phyloP scores from a whole-genome alignment of 1,139 yeast species.

The Lodderomyces oxycetoniae region DNA sequence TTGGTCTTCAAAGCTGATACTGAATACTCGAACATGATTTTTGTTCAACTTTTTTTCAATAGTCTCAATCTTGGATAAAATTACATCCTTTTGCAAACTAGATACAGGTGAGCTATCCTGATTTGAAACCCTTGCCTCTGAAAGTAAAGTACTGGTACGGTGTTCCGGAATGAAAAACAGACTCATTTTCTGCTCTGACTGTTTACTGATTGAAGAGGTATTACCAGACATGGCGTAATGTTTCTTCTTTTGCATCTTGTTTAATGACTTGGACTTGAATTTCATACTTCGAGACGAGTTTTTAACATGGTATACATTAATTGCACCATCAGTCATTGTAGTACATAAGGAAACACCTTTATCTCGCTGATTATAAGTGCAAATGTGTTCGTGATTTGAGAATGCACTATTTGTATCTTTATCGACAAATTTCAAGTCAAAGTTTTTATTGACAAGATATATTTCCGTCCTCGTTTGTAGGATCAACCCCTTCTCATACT shows the following conservation, averaged over 20 bases:
- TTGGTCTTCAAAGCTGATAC: conserved; percentile 45
- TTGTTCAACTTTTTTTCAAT: conserved; percentile 15
- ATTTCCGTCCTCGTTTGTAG: conserved; percentile 42
- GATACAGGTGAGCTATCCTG: conserved; percentile 29
- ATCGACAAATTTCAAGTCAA: conserved; percentile 6
- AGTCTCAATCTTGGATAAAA: conserved; percentile 54
- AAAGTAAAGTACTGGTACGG: conserved; percentile 48
- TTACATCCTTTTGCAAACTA: conserved; percentile 56
- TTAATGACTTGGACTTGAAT: conserved; percentile 6
- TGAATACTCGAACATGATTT: conserved; percentile 37
- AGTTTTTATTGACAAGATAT: conserved; percentile 3
- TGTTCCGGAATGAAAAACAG: conserved; percentile 40
- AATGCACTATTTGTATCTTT: conserved; percentile 7
- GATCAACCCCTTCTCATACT: conserved; percentile 62
- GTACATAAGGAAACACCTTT: conserved; percentile 42
- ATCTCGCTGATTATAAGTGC: conserved; percentile 5
- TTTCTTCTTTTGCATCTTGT: conserved; percentile 21
- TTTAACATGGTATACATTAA: conserved; percentile 50
- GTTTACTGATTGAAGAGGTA: conserved; percentile 1
- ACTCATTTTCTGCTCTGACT: conserved; percentile 3
- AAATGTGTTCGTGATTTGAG: conserved; percentile 1
- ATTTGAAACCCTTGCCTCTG: conserved; percentile 58
- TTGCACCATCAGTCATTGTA: conserved; percentile 44
- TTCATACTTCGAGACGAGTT: conserved; percentile 29
- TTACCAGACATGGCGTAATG: conserved; percentile 18